These are phyloP conservation scores for Daldinia eschscholtzii DNA, from an alignment of 2,329 filamentous ascomycete species.

Conservation along the genomic window DNA sequence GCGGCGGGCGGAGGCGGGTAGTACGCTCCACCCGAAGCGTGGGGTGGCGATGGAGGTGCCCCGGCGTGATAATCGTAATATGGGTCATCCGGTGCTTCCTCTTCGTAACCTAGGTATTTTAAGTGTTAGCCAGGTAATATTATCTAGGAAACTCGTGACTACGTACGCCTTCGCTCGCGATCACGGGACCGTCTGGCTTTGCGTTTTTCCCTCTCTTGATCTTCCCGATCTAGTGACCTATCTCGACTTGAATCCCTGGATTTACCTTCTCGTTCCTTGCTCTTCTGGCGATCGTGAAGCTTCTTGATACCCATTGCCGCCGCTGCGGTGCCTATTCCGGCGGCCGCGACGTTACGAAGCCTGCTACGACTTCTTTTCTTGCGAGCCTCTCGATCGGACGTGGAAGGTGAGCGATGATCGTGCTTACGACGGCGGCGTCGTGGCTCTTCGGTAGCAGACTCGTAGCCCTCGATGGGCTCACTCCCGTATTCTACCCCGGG, in stretches of 20 bases:
- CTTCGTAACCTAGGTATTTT: conserved; percentile 51
- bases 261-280: conserved; percentile 54
- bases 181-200: conserved; percentile 53
- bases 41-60: conserved; percentile 48
- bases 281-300: conserved; percentile 64
- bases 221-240: conserved; percentile 46
- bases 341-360: conserved; percentile 67
- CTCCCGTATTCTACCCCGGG: conserved; percentile 71
- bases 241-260: conserved; percentile 53
- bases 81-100: conserved; percentile 44
- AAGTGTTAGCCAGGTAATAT: conserved; percentile 34
- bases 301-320: conserved; percentile 74
- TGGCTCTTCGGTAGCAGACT: conserved; percentile 62
- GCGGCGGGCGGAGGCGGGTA: conserved; percentile 45
- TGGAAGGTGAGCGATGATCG: conserved; percentile 54
- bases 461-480: conserved; percentile 66
- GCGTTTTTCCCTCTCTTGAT: conserved; percentile 47
- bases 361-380: conserved; percentile 68
- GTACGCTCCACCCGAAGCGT: conserved; percentile 50
- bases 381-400: conserved; percentile 53
- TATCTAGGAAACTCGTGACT: neutral
- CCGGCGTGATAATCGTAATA: conserved; percentile 48
- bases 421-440: conserved; percentile 56
- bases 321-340: conserved; percentile 67
- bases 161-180: conserved; percentile 53